Evolutionary conservation across 176 grass and related monocot genomes (phyloP), one percentile per base, ranked within the genome.

Genomic region (Avena atlantica): DNA sequence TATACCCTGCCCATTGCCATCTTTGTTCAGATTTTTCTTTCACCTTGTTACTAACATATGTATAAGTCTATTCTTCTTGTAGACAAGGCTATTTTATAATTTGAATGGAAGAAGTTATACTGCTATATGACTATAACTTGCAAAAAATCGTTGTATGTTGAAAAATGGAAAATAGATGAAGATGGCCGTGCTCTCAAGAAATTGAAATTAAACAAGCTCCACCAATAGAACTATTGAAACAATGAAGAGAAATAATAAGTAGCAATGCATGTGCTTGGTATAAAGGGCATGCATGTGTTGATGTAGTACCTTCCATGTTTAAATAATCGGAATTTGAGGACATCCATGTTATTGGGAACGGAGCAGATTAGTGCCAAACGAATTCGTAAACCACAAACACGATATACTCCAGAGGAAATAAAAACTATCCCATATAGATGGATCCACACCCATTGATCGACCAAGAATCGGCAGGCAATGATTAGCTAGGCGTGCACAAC

Each of bases 321-420:
- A 17, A 27, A 13, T 25, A 17, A 60, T 74, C 0, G 53, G 6
- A 8, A 20, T 3, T 25, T 15, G 23, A 55, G 11, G 52, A 44
- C 51, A 21, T 49, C 82, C 70, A 75, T 84, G 82, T 63, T 76
- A 9, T 62, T 84, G 36, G 82, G 70, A 51, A 25, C 31, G 31
- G 40, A 58, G 23, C 23, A 62, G 57, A 81, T 50, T 24, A 36
- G 14, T 25, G 10, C 20, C 4, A 73, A 74, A 14, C 2, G 49
- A 21, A 49, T 0, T 10, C 21, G 25, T 0, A 67, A 78, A 11
- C 7, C 12, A 77, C 50, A 78, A 57, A 72, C 1, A 6, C 37
- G 21, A 45, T 20, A 11, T 34, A 34, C 27, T 29, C 27, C 9
- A 48, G 0, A 40, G 36, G 21, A 11, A 37, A 72, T 2, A 45